These are phyloP conservation scores for Immersiporthe knoxdaviesiana DNA, from an alignment of 2,329 filamentous ascomycete species.

Conservation along the genomic window DNA sequence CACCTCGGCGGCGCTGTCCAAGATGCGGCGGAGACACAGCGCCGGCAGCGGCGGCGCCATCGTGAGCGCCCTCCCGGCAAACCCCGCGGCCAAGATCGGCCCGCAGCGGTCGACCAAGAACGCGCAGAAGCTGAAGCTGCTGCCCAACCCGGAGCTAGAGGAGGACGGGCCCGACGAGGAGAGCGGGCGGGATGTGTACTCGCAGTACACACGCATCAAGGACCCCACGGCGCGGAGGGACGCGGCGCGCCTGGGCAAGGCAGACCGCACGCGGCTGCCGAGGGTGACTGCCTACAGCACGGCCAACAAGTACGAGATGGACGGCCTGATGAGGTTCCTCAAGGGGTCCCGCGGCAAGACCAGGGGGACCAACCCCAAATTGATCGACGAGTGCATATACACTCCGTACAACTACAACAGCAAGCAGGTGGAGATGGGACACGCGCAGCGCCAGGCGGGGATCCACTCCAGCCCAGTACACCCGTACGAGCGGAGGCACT, in stretches of 20 bases:
- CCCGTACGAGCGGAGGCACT: constrained; percentile 70
- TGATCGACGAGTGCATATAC: constrained; percentile 98
- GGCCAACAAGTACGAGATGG: constrained; percentile 87
- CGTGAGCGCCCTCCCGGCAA: constrained; percentile 45
- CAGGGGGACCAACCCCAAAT: constrained; percentile 81
- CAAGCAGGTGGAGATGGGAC: constrained; percentile 41
- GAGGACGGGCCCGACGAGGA: constrained; percentile 82
- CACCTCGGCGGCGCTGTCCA: constrained; percentile 75
- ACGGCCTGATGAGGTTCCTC: constrained; percentile 85
- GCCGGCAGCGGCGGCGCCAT: constrained; percentile 73
- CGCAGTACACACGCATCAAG: constrained; percentile 96
- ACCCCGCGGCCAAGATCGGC: constrained; percentile 72
- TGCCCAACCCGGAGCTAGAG: constrained; percentile 84
- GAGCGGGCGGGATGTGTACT: constrained; percentile 93
- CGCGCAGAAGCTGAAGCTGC: constrained; percentile 94
- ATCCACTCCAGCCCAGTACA: constrained; percentile 45
- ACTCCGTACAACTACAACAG: constrained; percentile 82
- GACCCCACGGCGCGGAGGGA: constrained; percentile 91
- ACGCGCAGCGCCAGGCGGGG: constrained; percentile 33
- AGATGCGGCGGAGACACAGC: constrained; percentile 83
- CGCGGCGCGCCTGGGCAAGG: constrained; percentile 89
- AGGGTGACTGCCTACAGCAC: constrained; percentile 97
- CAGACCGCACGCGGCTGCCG: constrained; percentile 83
- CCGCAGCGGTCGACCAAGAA: constrained; percentile 95
- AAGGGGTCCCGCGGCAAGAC: constrained; percentile 76